Base-by-base conservation (phyloP, 495 filamentous ascomycete genomes). In the Cryomyces minteri region DNA sequence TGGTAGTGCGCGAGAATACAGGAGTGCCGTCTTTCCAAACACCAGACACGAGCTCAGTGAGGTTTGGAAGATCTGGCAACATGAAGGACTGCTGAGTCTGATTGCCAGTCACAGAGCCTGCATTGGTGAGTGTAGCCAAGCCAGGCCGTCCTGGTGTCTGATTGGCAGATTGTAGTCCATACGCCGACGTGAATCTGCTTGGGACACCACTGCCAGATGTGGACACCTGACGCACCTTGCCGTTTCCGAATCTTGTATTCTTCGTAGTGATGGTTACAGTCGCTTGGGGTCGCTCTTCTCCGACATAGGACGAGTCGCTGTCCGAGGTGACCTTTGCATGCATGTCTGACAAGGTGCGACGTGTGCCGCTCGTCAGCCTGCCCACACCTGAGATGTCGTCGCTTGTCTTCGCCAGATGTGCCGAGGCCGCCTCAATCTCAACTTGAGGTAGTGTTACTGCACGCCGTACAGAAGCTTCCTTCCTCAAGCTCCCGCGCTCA, bases 41-140 rank as follows among this genome's bases (percentile, higher is more conserved):
- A 48, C 78, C 79, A 30, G 78, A 79, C 5, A 84, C 71, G 12
- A 84, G 67, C 48, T 84, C 80, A 9, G 79, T 79, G 43, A 83
- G 66, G 49, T 83, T 81, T 9, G 79, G 76, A 39, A 81, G 63
- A 41, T 80, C 73, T 6, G 79, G 78, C 30, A 84, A 70, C 42
- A 75, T 63, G 56, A 81, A 80, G 2, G 79, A 81, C 39, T 75
- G 69, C 39, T 68, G 66, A 8, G 61, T 64, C 9, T 8, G 8
- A 28, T 41, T 41, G 39, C 8, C 39, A 11, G 39, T 41, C 7
- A 18, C 25, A 10, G 39, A 6, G 8, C 7, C 25, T 7, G 39
- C 39, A 28, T 5, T 66, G 70, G 39, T 54, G 58, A 11, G 31
- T 48, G 11, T 41, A 28, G 9, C 33, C 33, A 4, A 38, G 41